phyloP scores from a whole-genome alignment of 1,139 yeast genomes.

The Wickerhamomyces sp. region DNA sequence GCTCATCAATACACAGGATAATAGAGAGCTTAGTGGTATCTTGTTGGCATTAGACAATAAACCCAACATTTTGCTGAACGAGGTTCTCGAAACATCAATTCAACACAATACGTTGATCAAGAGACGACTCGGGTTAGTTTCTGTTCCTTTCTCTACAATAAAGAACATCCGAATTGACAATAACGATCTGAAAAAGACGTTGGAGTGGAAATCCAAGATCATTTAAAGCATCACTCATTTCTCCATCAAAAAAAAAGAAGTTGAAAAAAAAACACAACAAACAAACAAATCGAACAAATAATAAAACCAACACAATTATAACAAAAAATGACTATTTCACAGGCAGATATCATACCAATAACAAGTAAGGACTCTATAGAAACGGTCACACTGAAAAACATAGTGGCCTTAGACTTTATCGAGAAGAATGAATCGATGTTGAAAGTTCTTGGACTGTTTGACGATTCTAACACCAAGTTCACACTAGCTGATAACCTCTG shows the following conservation, averaged over 20 bases:
- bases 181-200: conserved; percentile 22
- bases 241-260: not conserved
- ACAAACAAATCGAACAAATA: not conserved
- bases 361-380: conserved; percentile 13
- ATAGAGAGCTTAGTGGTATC: conserved; percentile 28
- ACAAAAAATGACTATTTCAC: conserved; percentile 17
- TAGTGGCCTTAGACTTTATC: conserved; percentile 22
- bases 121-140: conserved; percentile 34
- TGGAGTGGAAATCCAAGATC: conserved; percentile 20
- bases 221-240: conserved; percentile 1
- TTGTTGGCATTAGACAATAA: conserved; percentile 36
- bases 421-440: conserved; percentile 21
- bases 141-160: conserved; percentile 29
- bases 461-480: conserved; percentile 12
- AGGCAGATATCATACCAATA: conserved; percentile 18
- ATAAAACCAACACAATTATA: not conserved
- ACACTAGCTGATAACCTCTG: not conserved
- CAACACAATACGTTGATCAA: conserved; percentile 5
- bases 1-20: conserved; percentile 26
- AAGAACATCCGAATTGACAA: conserved; percentile 21
- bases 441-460: conserved; percentile 17
- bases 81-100: conserved; percentile 19
- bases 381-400: conserved; percentile 22
- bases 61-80: conserved; percentile 31
- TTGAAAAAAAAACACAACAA: not conserved